Evolutionary conservation across 148 eudicot genomes (phyloP), one percentile per base, ranked within the genome.

Genomic region (Rhododendron molle): DNA sequence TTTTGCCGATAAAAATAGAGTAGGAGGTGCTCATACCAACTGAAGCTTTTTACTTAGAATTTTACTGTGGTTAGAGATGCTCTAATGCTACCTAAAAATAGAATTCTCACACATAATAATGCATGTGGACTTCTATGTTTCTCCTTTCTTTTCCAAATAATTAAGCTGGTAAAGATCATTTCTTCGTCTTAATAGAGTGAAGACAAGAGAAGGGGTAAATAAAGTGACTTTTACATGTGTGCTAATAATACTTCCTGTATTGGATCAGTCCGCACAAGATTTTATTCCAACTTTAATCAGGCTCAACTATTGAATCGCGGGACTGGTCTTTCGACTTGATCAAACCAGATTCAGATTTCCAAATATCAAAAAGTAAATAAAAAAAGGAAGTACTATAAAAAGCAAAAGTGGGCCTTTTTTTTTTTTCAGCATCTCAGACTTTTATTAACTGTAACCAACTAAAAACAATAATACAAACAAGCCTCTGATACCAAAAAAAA

Each of bases 391-490:
- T 11, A 9, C 30, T 26, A 23, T 62, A n/a, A 62, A 62, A 62
- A 62, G 11, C 32, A 80, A 80, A 7, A 18, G 34, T 50, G 23
- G 43, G 62, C 21, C 16, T 44, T 15, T 20, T 10, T 49, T 60
- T 10, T 11, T 62, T 12, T 12, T 5, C 78, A 44, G 5, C 3
- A 16, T 82, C 38, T 65, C 8, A n/a, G 30, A 34, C 85, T 72
- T 73, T 83, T 52, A 74, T 84, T 52, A 16, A 36, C 85, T 18
- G 36, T 77, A 80, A 65, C 6, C 11, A 49, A 69, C 3, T 15
- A 80, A 23, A 20, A 67, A 62, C 16, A 69, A 38, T 60, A 82
- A n/a, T 62, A 82, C 50, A 82, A 82, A 23, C 28, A 54, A 81
- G 49, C 72, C 74, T 76, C 26, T 23, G 12, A 21, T 60, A 60